Evolutionary conservation across 1,284 basidiomycete genomes (phyloP).

Genomic region (Trichosporon sp.): DNA sequence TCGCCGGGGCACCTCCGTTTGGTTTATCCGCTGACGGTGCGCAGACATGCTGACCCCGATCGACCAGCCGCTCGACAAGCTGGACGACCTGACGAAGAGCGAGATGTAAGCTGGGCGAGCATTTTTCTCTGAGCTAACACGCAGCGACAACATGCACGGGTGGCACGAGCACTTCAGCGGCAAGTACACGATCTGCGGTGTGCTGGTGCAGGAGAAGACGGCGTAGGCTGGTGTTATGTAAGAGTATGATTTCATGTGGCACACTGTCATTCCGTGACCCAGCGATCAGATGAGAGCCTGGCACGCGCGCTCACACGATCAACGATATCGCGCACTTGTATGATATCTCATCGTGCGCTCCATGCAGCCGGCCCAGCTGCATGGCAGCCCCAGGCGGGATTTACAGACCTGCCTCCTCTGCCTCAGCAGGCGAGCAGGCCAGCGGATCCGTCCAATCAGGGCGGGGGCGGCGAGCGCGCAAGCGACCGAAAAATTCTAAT

Average conservation of each 20-base stretch:
- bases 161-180: constrained; percentile 86
- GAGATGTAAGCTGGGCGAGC: constrained; percentile 75
- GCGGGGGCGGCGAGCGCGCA: no score
- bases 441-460: not conserved
- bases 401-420: no score
- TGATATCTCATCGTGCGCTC: no score
- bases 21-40: constrained; percentile 7
- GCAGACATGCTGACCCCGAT: constrained; percentile 83
- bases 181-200: constrained; percentile 82
- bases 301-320: not conserved
- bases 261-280: not conserved
- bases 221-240: not conserved
- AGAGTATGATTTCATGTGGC: not conserved
- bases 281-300: not conserved
- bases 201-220: constrained; percentile 49
- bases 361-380: no score
- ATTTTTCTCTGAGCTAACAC: not conserved
- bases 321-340: no score
- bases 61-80: constrained; percentile 77
- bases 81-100: constrained; percentile 67
- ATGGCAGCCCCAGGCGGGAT: no score
- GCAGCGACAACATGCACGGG: constrained; percentile 82
- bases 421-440: no score
- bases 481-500: not conserved
- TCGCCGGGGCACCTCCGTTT: not conserved